Conservation (phyloP, 2,329 filamentous ascomycete genomes). For the Cercospora sp. region DNA sequence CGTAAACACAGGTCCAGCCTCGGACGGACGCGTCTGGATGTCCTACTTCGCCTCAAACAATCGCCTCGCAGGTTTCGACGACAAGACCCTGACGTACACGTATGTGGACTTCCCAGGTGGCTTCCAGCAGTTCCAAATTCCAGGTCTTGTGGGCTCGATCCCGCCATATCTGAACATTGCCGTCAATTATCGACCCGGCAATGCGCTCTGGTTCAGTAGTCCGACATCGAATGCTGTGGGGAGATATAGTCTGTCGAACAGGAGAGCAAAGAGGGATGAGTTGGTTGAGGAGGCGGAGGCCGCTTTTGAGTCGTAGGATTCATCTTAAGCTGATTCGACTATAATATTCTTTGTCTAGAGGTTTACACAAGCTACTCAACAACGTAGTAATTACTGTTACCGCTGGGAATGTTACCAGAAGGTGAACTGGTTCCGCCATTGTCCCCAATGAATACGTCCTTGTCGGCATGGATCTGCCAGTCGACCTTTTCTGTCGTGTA, state of each 20-base stretch:
- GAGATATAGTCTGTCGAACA: conserved; percentile 3
- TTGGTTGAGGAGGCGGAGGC: neutral
- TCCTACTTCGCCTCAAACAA: conserved; percentile 20
- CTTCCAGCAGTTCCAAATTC: conserved; percentile 3
- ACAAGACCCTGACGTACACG: conserved; percentile 16
- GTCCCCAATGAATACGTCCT: too few relatives aligned
- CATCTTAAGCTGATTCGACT: too few relatives aligned
- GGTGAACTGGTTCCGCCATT: too few relatives aligned
- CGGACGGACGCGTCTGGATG: conserved; percentile 20
- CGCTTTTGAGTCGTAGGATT: neutral
- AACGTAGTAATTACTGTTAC: too few relatives aligned
- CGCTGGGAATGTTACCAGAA: too few relatives aligned
- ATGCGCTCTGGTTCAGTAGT: conserved; percentile 21
- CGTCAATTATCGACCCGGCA: conserved; percentile 23
- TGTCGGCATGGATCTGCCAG: too few relatives aligned
- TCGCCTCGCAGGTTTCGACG: conserved; percentile 19
- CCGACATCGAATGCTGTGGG: conserved; percentile 12
- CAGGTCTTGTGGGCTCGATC: conserved; percentile 16
- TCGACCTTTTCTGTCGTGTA: too few relatives aligned
- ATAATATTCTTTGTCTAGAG: too few relatives aligned
- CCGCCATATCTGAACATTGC: conserved; percentile 22
- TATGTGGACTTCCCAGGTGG: conserved; percentile 22
- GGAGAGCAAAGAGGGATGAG: neutral
- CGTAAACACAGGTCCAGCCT: conserved; percentile 19
- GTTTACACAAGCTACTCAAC: too few relatives aligned